These are phyloP conservation scores for Candida smagusa DNA, from an alignment of 1,139 yeast genomes.

Conservation along the genomic window DNA sequence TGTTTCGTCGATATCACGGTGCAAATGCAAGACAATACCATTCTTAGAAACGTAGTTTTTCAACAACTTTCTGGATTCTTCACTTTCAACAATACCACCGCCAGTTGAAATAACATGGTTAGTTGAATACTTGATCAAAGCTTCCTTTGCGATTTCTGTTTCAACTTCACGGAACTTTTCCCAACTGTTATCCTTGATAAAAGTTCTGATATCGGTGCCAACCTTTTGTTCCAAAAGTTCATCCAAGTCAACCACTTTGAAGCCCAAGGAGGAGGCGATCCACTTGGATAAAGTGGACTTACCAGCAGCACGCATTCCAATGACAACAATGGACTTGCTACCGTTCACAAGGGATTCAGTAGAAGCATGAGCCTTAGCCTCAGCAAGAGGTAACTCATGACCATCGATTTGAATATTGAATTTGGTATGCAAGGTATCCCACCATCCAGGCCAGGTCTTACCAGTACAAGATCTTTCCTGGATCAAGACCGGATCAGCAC, in stretches of 20 bases:
- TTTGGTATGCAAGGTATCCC: constrained; percentile 81
- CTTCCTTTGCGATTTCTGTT: constrained; percentile 52
- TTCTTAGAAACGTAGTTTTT: constrained; percentile 54
- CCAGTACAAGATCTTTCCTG: constrained; percentile 91
- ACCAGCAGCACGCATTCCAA: constrained; percentile 99
- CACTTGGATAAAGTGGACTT: constrained; percentile 83
- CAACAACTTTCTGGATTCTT: constrained; percentile 61
- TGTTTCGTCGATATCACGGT: constrained; percentile 81
- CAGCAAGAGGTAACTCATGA: constrained; percentile 36
- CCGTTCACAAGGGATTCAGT: constrained; percentile 24
- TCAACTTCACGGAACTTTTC: constrained; percentile 76
- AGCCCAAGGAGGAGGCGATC: constrained; percentile 71
- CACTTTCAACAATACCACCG: constrained; percentile 90
- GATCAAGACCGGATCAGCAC: constrained; percentile 60
- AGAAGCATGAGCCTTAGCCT: constrained; percentile 13
- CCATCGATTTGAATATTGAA: constrained; percentile 72
- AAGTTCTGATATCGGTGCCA: constrained; percentile 60
- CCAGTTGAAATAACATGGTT: constrained; percentile 88
- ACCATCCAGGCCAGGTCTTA: constrained; percentile 99
- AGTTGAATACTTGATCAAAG: constrained; percentile 43
- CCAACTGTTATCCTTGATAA: constrained; percentile 77
- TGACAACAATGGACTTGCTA: constrained; percentile 65
- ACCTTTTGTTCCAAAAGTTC: constrained; percentile 57
- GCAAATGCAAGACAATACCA: constrained; percentile 83
- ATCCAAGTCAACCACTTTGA: constrained; percentile 78